These are phyloP conservation scores for Hibiscus trionum DNA, from an alignment of 345 rosid genomes.

Conservation along the genomic window DNA sequence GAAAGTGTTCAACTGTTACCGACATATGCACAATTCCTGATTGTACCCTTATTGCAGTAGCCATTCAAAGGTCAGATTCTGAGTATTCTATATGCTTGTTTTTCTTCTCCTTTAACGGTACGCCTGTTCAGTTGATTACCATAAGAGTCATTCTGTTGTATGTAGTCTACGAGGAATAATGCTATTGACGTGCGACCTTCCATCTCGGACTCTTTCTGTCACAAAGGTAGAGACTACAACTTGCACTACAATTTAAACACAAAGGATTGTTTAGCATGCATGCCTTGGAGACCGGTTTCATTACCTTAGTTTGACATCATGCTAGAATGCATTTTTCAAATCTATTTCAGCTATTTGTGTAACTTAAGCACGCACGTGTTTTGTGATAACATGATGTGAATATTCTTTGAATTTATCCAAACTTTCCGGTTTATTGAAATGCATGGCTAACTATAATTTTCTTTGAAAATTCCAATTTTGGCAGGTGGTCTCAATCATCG, in stretches of 20 bases:
- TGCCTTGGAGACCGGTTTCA: neutral
- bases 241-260: neutral
- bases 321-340: neutral
- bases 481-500: constrained; percentile 45
- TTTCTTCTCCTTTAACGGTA: neutral
- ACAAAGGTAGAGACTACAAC: constrained; percentile 43
- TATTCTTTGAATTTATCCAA: neutral
- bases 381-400: neutral
- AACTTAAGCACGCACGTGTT: too few relatives aligned
- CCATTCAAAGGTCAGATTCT: constrained; percentile 59
- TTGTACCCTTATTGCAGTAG: constrained; percentile 50
- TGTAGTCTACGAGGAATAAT: constrained; percentile 73
- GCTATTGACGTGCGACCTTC: constrained; percentile 52
- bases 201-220: constrained; percentile 43
- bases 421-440: neutral
- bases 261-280: neutral
- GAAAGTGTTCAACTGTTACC: constrained; percentile 38
- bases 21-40: constrained; percentile 53
- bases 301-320: neutral
- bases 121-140: constrained; percentile 1
- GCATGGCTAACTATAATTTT: neutral
- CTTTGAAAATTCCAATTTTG: constrained; percentile 2
- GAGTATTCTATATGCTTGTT: neutral
- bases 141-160: constrained; percentile 7
- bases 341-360: neutral